These are phyloP conservation scores for Fraxinus baroniana DNA, from an alignment of 305 asterid genomes.

Conservation along the genomic window DNA sequence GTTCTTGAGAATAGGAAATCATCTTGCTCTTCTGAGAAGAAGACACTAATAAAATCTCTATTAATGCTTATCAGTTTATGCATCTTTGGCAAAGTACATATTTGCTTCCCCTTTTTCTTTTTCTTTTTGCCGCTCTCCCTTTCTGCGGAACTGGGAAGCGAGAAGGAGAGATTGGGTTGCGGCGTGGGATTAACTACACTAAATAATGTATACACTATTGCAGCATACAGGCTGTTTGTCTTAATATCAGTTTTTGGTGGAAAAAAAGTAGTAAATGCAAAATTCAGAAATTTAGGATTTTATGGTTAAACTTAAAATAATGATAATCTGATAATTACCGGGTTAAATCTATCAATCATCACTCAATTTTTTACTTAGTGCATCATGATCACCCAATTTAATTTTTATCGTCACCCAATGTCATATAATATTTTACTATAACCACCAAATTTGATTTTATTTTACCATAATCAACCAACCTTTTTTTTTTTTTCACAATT, in stretches of 20 bases:
- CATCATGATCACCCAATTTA: too few relatives aligned
- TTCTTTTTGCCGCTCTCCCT: background rate
- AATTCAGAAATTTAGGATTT: background rate
- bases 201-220: background rate
- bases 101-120: background rate
- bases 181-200: background rate
- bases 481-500: too few relatives aligned
- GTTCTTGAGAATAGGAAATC: slow-evolving; percentile 33
- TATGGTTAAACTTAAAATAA: background rate
- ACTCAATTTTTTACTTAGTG: too few relatives aligned
- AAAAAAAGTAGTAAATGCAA: background rate
- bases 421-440: too few relatives aligned
- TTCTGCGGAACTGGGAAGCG: background rate
- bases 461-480: too few relatives aligned
- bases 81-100: background rate
- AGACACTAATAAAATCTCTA: background rate
- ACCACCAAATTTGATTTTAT: too few relatives aligned
- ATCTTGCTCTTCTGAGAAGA: background rate
- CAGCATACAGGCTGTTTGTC: background rate
- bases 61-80: background rate
- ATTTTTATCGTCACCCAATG: too few relatives aligned
- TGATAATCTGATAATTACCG: background rate
- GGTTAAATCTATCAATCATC: too few relatives aligned
- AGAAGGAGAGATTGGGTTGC: background rate
- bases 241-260: background rate